Percentiles rank a stretch among this genome's conserved stretches.
phyloP scores from a whole-genome alignment of 2,329 filamentous ascomycete genomes.

The Exophiala sp. region DNA sequence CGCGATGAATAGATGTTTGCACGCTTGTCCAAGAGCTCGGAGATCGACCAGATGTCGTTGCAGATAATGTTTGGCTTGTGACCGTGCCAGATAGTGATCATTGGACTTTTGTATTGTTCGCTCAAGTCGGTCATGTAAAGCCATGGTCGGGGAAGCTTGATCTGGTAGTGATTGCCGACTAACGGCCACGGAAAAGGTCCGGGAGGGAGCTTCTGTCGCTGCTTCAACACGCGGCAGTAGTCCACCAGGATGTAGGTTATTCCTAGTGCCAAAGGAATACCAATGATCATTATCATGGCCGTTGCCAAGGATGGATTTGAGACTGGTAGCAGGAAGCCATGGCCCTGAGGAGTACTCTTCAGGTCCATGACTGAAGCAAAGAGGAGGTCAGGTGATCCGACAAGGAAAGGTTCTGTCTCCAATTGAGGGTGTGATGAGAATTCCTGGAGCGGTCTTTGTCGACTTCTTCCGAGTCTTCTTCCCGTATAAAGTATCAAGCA shows the following conservation, averaged over 20 bases:
- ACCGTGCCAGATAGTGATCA: slow-evolving; percentile 58
- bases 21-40: slow-evolving; percentile 34
- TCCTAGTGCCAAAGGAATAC: neutral
- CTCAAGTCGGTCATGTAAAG: neutral
- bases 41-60: slow-evolving; percentile 33
- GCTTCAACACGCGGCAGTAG: neutral
- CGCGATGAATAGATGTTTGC: slow-evolving; percentile 34
- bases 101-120: slow-evolving; percentile 44
- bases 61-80: slow-evolving; percentile 36
- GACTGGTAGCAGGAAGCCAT: too few species aligned
- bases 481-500: too few species aligned
- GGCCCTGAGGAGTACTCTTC: too few species aligned
- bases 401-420: too few species aligned
- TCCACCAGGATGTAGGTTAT: neutral
- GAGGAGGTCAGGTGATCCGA: too few species aligned
- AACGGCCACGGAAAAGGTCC: neutral
- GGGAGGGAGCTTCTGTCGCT: neutral
- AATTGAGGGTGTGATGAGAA: too few species aligned
- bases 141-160: slow-evolving; percentile 1
- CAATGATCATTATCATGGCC: neutral
- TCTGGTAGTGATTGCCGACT: neutral
- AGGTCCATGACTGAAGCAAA: too few species aligned
- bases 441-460: too few species aligned
- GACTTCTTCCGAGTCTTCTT: too few species aligned
- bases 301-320: too few species aligned